Conservation (phyloP, 306 rosid species). For the Dalbergia cochinchinensis region DNA sequence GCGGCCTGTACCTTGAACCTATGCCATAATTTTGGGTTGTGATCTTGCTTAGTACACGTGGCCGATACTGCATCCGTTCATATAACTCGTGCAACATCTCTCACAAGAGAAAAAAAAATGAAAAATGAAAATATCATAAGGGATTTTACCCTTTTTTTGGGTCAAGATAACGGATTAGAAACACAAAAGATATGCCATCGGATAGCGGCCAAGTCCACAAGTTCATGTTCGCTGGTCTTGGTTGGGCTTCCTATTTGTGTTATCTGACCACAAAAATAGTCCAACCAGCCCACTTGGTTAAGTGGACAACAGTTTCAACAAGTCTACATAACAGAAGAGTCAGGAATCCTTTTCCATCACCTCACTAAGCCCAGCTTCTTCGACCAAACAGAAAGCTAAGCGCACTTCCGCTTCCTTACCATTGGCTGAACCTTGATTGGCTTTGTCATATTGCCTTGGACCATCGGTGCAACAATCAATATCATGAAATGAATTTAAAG, state of each 20-base stretch:
- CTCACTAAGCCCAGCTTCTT: no score
- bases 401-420: no score
- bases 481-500: background rate
- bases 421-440: no score
- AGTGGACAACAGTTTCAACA: background rate
- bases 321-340: no score
- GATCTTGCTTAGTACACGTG: constrained; percentile 49
- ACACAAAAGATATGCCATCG: no score
- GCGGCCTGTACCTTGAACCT: constrained; percentile 21
- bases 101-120: background rate
- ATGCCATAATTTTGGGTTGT: constrained; percentile 46
- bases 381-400: no score
- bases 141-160: background rate
- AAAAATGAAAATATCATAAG: background rate
- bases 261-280: background rate
- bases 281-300: background rate
- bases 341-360: no score
- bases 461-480: background rate
- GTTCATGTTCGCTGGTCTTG: background rate
- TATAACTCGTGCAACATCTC: background rate
- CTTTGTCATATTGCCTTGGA: no score
- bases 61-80: constrained; percentile 25
- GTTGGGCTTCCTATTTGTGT: background rate
- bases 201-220: no score
- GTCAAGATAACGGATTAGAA: no score